Conservation (phyloP, 2,329 filamentous ascomycete species). For the Nannizziopsis arthrosporioides region DNA sequence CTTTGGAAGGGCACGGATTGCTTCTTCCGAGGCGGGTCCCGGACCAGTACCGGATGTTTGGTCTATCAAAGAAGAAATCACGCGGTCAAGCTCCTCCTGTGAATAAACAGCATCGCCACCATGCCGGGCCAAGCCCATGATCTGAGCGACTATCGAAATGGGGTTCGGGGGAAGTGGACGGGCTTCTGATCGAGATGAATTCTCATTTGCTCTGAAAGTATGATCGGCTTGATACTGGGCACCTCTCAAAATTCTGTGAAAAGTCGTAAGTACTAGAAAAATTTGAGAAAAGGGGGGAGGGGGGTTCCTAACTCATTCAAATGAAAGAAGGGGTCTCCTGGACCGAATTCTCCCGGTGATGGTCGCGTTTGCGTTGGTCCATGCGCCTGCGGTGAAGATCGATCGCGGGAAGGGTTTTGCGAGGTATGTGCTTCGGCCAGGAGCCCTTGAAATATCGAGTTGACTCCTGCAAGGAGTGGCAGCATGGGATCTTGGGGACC, state of each 20-base stretch:
- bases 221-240: too few species aligned
- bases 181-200: too few species aligned
- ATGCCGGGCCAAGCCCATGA: slow-evolving; percentile 9
- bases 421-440: slow-evolving; percentile 33
- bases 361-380: too few species aligned
- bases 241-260: too few species aligned
- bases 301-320: too few species aligned
- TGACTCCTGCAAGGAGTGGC: slow-evolving; percentile 27
- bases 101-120: slow-evolving; percentile 61
- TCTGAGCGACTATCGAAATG: slow-evolving; percentile 8
- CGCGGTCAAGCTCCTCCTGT: slow-evolving; percentile 78
- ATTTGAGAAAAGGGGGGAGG: too few species aligned
- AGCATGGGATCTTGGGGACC: too few species aligned
- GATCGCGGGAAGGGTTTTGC: background rate
- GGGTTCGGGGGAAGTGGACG: slow-evolving; percentile 12
- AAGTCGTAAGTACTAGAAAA: too few species aligned
- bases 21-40: slow-evolving; percentile 63
- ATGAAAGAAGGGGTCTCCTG: too few species aligned
- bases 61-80: slow-evolving; percentile 82
- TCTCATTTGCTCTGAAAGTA: too few species aligned
- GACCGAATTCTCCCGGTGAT: too few species aligned
- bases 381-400: too few species aligned
- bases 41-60: slow-evolving; percentile 63
- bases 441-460: slow-evolving; percentile 26
- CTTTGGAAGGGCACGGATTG: slow-evolving; percentile 62